These are phyloP conservation scores for Corylus americana DNA, from an alignment of 306 rosid genomes.

Conservation along the genomic window DNA sequence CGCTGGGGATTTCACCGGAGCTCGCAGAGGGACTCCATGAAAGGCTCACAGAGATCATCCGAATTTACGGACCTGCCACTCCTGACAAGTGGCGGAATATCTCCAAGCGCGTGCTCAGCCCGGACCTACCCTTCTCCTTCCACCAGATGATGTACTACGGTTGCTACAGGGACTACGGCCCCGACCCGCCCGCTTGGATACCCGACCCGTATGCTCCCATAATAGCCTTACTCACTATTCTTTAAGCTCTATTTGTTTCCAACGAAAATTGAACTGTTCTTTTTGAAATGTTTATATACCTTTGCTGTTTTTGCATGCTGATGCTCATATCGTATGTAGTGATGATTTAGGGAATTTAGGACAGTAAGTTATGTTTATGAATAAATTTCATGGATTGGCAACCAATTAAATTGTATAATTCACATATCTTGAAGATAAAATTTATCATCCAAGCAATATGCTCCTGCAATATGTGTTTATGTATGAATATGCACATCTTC, in stretches of 20 bases:
- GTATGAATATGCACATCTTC: neutral
- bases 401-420: too few species aligned
- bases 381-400: too few species aligned
- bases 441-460: too few species aligned
- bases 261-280: neutral
- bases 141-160: conserved; percentile 81
- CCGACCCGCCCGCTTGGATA: conserved; percentile 92
- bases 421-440: too few species aligned
- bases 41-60: conserved; percentile 44
- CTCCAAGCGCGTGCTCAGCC: conserved; percentile 54
- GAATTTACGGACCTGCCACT: conserved; percentile 44
- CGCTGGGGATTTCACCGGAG: conserved; percentile 43
- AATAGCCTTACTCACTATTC: neutral
- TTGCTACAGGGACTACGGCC: conserved; percentile 65
- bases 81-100: conserved; percentile 74
- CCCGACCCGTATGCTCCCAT: conserved; percentile 60
- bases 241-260: conserved; percentile 7
- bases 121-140: conserved; percentile 76
- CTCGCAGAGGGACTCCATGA: conserved; percentile 48
- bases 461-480: too few species aligned
- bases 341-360: too few species aligned
- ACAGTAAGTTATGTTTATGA: too few species aligned
- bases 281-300: neutral
- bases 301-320: too few species aligned
- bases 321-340: too few species aligned